Evolutionary conservation across 1,139 yeast genomes (phyloP), one percentile per base, ranked within the genome.

Genomic region (Suhomyces yuchorum): DNA sequence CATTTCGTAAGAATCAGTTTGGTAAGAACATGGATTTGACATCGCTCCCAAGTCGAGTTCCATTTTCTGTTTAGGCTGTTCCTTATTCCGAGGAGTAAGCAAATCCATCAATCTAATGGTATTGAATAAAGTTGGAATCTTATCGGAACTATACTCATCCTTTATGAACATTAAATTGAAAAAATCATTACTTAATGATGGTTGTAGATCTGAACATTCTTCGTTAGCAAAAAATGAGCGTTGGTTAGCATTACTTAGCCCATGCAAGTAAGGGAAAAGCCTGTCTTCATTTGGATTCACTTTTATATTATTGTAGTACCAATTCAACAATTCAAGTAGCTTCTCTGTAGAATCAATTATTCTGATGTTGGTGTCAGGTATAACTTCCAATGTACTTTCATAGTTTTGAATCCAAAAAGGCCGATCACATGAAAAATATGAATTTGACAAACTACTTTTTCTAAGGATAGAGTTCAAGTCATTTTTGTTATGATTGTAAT

Each of bases 181-280:
- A 23, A 52, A 41, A 48, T 55, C 41, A 34, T 37, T 33, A 14
- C 24, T 32, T 17, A 41, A 30, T 8, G 22, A 15, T 8, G 50
- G 50, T n/a, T 33, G 12, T 24, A 36, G 17, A 18, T 39, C 17
- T 11, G 38, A 23, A 12, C 30, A 23, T 8, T 30, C 32, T 4
- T 33, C 44, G 15, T 43, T 30, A 11, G 30, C 42, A 47, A 62
- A 65, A 51, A 59, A 71, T 1, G 62, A 61, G 28, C 72, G 60
- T 51, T 70, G 76, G 41, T 58, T 56, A 9, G 56, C 42, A 40
- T 58, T 61, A 47, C 58, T 56, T 37, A 71, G 55, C 0, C 75
- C 77, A 56, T 72, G 77, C 39, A 72, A 59, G 48, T 67, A 72
- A 0, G 78, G 78, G 46, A 73, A 72, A 52, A 70, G 52, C 8